Conservation (phyloP, 2,329 filamentous ascomycete genomes). For the Trichoderma sp. region DNA sequence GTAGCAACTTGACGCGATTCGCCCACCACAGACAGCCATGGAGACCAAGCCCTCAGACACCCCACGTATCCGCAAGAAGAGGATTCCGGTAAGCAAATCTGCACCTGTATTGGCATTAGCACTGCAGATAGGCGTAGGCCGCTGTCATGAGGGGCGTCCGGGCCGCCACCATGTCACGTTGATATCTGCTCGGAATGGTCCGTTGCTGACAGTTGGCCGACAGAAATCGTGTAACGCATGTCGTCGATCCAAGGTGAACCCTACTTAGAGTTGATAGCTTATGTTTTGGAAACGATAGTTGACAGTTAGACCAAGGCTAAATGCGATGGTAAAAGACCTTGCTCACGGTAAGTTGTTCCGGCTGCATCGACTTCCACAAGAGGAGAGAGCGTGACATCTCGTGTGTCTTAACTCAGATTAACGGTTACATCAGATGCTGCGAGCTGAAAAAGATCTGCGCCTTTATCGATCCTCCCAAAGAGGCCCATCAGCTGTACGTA, state of each 20-base stretch:
- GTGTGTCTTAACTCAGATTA: constrained; percentile 4
- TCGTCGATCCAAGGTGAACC: constrained; percentile 28
- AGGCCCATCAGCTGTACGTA: constrained; percentile 24
- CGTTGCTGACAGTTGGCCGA: neutral
- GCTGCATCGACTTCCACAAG: neutral
- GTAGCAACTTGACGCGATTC: neutral
- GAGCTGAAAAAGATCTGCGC: constrained; percentile 25
- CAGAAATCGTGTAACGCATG: constrained; percentile 30
- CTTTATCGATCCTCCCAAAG: constrained; percentile 26
- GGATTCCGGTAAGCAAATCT: constrained; percentile 23
- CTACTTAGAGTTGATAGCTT: neutral
- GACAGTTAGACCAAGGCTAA: constrained; percentile 20
- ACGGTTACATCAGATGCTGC: constrained; percentile 22
- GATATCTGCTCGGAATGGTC: neutral
- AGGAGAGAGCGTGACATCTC: neutral
- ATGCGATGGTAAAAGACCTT: constrained; percentile 28
- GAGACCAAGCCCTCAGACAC: neutral
- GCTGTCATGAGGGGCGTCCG: neutral
- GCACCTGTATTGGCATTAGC: neutral
- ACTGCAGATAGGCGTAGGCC: neutral
- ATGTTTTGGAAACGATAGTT: neutral
- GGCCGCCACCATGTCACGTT: constrained; percentile 5
- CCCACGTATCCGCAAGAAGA: constrained; percentile 23
- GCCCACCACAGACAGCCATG: neutral
- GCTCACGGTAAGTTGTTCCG: constrained; percentile 24